Conservation (phyloP, 2,329 filamentous ascomycete genomes). For the Venturia asperata region DNA sequence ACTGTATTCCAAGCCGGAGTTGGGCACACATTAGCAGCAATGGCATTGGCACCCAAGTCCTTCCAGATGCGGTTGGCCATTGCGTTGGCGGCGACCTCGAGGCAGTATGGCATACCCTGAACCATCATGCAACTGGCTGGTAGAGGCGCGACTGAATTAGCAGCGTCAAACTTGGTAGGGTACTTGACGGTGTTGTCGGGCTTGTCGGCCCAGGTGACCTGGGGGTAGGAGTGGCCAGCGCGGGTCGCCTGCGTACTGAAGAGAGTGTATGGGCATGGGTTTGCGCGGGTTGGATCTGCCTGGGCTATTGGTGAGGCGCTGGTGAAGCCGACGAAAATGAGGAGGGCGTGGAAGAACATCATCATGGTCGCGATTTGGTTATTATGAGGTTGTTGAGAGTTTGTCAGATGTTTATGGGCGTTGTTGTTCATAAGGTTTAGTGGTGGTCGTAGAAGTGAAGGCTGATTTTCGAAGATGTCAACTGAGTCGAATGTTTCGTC, state of each 20-base stretch:
- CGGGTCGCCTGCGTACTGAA: neutral
- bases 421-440: neutral
- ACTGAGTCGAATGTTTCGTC: neutral
- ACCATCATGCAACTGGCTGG: conserved; percentile 8
- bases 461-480: neutral
- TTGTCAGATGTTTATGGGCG: too few relatives aligned
- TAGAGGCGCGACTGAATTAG: neutral
- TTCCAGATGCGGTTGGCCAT: conserved; percentile 2
- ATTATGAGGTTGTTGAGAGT: neutral
- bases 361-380: neutral
- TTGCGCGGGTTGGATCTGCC: neutral
- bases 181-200: neutral
- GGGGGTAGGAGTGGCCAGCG: neutral
- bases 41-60: neutral
- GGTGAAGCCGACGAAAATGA: neutral
- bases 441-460: neutral
- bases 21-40: neutral
- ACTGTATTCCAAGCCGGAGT: conserved; percentile 6
- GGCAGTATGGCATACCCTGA: conserved; percentile 1
- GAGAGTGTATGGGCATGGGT: conserved; percentile 1
- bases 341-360: neutral
- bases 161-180: neutral
- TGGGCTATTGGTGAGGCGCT: neutral
- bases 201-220: conserved; percentile 1
- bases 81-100: neutral